Percentiles rank a stretch among this genome's conserved stretches.
These are phyloP conservation scores for Truncatella angustata DNA, from an alignment of 2,329 filamentous ascomycete species.

Conservation along the genomic window DNA sequence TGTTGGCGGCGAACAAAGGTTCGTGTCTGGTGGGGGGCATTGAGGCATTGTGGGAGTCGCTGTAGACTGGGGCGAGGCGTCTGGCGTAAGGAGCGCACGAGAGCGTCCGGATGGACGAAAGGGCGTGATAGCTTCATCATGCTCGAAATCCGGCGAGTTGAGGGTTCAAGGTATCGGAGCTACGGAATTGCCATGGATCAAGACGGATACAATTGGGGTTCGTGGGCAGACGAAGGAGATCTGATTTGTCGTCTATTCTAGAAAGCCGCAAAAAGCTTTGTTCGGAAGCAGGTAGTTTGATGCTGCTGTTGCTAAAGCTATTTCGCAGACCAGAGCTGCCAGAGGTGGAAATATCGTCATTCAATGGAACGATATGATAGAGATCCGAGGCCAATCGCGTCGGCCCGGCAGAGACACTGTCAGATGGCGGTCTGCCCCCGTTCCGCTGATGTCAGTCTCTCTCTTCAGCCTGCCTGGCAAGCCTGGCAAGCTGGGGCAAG, in stretches of 20 bases:
- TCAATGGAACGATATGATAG: not conserved
- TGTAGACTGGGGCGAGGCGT: constrained; percentile 5
- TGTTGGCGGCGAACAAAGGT: constrained; percentile 31
- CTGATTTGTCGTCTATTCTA: too few relatives aligned
- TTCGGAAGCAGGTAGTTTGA: not conserved
- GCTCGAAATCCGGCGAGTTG: too few relatives aligned
- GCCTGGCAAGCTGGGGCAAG: too few relatives aligned
- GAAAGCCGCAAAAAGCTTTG: not conserved
- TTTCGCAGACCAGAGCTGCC: not conserved
- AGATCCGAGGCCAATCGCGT: not conserved
- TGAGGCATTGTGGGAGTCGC: constrained; percentile 13
- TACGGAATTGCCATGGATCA: too few relatives aligned
- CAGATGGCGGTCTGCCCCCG: not conserved
- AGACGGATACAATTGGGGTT: too few relatives aligned
- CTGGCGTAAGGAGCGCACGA: constrained; percentile 7
- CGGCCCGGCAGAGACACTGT: not conserved
- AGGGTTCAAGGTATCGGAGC: too few relatives aligned
- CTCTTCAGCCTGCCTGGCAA: too few relatives aligned
- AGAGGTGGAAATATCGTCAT: constrained; percentile 1
- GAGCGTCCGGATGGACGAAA: constrained; percentile 8
- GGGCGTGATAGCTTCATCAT: constrained; percentile 11
- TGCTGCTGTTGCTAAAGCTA: not conserved
- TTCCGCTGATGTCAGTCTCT: not conserved
- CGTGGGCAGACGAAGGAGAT: too few relatives aligned
- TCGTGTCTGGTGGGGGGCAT: constrained; percentile 24